Evolutionary conservation across 164 flowering plant genomes (phyloP), one percentile per base, ranked within the genome.

Genomic region (Liriodendron chinense): DNA sequence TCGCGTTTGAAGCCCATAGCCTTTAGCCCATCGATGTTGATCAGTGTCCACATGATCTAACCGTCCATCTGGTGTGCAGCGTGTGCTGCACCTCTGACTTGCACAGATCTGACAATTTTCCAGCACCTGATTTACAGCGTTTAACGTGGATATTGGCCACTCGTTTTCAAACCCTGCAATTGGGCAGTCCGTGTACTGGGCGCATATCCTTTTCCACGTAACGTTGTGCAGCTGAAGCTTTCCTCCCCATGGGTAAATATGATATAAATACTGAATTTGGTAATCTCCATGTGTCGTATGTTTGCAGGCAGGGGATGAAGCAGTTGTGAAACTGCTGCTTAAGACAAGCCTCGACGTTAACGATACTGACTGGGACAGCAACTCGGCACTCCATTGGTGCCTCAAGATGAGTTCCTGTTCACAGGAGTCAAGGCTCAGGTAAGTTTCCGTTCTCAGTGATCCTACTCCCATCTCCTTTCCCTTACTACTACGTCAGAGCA

Each of bases 381-480:
- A 89, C 74, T 68, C 89, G 69, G 87, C 89, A 28, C 90, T 89
- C 70, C 89, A 86, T 70, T 88, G 84, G 83, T 76, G 80, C 72
- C 80, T 89, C 14, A 85, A 83, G 77, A 65, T 72, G 22, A 65
- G 74, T 28, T 74, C 84, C 50, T 48, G 47, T 62, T 26, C 68
- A 1, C 75, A 81, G 72, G 84, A 81, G 67, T 82, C 75, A 13
- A 81, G 83, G 89, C 86, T 73, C 49, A 53, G 57, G 61, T 70
- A 22, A 7, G 24, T 22, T 9, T 24, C 23, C 74, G 5, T 14
- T 20, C 43, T 34, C 21, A 49, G 16, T 12, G 18, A 34, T 50
- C 53, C 0, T 49, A 9, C 50, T 2, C 47, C 16, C 22, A 0
- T 53, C n/a, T 25, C 8, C 53, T 47, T 49, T 50, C n/a, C 63